A percentile compares a stretch with the other conserved stretches of the same genome.
Conservation (phyloP, 148 eudicot genomes). For the Rhododendron griersonianum region DNA sequence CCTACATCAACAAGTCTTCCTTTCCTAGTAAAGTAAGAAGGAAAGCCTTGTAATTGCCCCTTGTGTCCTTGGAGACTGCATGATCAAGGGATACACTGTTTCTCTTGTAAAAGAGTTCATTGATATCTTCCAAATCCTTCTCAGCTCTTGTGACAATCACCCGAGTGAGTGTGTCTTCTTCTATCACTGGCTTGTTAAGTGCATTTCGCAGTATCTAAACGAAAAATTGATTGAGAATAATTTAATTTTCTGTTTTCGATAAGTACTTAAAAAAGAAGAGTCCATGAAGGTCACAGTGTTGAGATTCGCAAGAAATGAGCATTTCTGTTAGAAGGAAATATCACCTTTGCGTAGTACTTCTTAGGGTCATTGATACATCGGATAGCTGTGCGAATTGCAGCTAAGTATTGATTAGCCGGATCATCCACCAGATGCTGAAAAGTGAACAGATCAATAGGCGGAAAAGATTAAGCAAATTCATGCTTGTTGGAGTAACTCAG, state of each 20-base stretch:
- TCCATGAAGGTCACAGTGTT: constrained; percentile 30
- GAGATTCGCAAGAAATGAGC: not conserved
- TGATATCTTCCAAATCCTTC: constrained; percentile 24
- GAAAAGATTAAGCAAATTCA: not conserved
- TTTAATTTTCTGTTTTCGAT: not conserved
- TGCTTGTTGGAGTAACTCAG: not conserved
- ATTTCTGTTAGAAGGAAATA: not conserved
- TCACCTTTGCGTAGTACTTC: constrained; percentile 71
- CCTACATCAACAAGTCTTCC: constrained; percentile 15
- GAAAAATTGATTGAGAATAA: not conserved
- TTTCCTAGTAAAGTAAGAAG: constrained; percentile 72
- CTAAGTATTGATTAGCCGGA: constrained; percentile 34
- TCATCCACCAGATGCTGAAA: constrained; percentile 41
- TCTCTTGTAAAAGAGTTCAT: constrained; percentile 34
- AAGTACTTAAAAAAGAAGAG: constrained; percentile 32
- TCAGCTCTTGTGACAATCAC: constrained; percentile 23
- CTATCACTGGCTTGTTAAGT: constrained; percentile 46
- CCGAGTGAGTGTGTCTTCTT: constrained; percentile 69
- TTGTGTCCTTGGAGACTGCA: constrained; percentile 60
- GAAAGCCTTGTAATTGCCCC: constrained; percentile 68
- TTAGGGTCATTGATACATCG: constrained; percentile 60
- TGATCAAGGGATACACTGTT: constrained; percentile 37
- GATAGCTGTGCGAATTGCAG: constrained; percentile 49
- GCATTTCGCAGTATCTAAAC: constrained; percentile 58
- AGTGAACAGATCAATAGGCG: not conserved